Conservation (phyloP, 148 eudicot species). For the Fallopia convolvulus region DNA sequence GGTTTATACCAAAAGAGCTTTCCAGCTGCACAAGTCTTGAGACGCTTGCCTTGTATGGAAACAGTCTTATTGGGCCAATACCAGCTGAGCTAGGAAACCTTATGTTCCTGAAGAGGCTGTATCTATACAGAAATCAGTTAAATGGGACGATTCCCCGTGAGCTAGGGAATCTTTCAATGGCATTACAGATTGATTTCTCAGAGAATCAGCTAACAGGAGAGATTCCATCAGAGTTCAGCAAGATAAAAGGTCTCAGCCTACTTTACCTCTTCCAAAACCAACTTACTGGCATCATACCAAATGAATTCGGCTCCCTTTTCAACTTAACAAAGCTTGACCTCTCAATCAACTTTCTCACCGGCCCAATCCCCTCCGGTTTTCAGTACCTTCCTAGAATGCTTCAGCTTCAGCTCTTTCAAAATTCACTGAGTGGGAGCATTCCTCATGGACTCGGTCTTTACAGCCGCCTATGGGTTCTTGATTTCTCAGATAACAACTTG, state of each 20-base stretch:
- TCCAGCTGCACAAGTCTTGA: conserved; percentile 69
- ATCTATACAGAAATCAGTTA: conserved; percentile 65
- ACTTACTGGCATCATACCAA: conserved; percentile 66
- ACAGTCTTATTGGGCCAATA: conserved; percentile 68
- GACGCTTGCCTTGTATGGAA: conserved; percentile 76
- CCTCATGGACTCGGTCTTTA: conserved; percentile 66
- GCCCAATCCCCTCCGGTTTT: conserved; percentile 70
- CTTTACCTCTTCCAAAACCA: conserved; percentile 75
- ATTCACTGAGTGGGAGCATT: conserved; percentile 56
- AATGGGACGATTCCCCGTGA: conserved; percentile 83
- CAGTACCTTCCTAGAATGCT: conserved; percentile 53
- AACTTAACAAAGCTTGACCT: conserved; percentile 77
- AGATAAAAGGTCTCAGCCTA: conserved; percentile 43
- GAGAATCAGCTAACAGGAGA: conserved; percentile 65
- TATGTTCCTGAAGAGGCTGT: conserved; percentile 40
- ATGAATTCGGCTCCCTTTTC: conserved; percentile 47
- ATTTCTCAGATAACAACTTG: conserved; percentile 66
- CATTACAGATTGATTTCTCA: conserved; percentile 73
- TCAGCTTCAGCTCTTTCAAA: conserved; percentile 74
- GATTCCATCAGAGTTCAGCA: conserved; percentile 68
- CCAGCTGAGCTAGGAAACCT: conserved; percentile 67
- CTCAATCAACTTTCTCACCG: conserved; percentile 72
- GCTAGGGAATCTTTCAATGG: conserved; percentile 74
- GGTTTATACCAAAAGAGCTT: conserved; percentile 67
- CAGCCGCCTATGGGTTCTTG: conserved; percentile 80